Evolutionary conservation across 495 filamentous ascomycete genomes (phyloP).

Genomic region (Tuber calosporum): DNA sequence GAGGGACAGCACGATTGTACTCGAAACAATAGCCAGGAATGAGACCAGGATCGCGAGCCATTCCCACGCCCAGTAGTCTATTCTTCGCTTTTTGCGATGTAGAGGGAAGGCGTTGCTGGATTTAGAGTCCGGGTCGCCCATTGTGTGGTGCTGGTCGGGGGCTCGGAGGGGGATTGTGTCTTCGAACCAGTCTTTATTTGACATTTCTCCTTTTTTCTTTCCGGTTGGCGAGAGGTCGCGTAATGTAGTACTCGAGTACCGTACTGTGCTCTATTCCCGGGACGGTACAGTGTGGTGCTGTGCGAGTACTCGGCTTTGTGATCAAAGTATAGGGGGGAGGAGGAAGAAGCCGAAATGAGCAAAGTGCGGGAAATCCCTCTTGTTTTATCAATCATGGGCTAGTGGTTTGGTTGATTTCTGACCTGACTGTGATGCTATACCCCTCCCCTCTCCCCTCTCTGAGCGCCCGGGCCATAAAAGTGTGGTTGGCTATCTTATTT

Average conservation of each 20-base stretch:
- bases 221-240: not conserved
- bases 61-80: constrained; percentile 31
- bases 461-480: not conserved
- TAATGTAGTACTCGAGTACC: not conserved
- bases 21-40: constrained; percentile 14
- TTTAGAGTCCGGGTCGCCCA: not conserved
- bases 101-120: constrained; percentile 11
- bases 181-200: not conserved
- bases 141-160: not conserved
- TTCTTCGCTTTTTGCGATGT: constrained; percentile 12
- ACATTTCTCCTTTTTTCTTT: not conserved
- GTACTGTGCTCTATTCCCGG: not conserved
- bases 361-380: not conserved
- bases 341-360: not conserved
- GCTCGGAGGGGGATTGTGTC: not conserved
- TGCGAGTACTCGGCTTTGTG: not conserved
- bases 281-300: not conserved
- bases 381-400: not conserved
- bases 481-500: not conserved
- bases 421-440: not conserved
- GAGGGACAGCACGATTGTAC: constrained; percentile 9
- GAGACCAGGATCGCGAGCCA: constrained; percentile 25
- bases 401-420: not conserved
- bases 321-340: not conserved
- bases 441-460: not conserved